Conservation (phyloP, 2,329 filamentous ascomycete genomes). For the Colletotrichum spaethianum region DNA sequence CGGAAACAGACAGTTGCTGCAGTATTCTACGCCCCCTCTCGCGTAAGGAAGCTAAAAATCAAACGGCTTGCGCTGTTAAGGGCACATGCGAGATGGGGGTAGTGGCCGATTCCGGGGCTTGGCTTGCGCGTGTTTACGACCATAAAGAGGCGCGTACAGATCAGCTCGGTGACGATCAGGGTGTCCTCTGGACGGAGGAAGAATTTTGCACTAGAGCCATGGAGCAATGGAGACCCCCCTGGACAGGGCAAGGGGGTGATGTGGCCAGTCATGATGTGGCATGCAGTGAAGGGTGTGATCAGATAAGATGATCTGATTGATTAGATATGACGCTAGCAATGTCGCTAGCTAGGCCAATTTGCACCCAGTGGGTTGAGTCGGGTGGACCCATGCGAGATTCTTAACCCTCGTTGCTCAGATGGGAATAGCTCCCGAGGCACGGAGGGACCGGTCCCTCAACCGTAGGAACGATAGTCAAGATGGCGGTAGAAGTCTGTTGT, state of each 20-base stretch:
- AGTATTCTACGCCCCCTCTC: neutral
- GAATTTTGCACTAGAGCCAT: constrained; percentile 28
- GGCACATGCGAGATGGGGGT: constrained; percentile 7
- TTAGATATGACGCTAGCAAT: constrained; percentile 39
- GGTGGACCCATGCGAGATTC: constrained; percentile 1
- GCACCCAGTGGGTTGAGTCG: constrained; percentile 11
- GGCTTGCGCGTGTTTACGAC: constrained; percentile 15
- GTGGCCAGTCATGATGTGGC: constrained; percentile 24
- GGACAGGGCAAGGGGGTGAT: constrained; percentile 26
- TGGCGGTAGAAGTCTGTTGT: neutral
- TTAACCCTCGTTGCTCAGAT: constrained; percentile 7
- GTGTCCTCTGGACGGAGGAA: constrained; percentile 20
- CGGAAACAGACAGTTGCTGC: neutral
- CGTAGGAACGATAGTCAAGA: neutral
- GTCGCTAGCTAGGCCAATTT: constrained; percentile 33
- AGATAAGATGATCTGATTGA: constrained; percentile 42
- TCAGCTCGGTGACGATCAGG: constrained; percentile 17
- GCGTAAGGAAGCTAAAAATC: constrained; percentile 5
- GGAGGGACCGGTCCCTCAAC: neutral
- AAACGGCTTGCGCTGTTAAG: neutral
- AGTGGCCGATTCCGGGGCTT: constrained; percentile 34
- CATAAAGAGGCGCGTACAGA: constrained; percentile 22
- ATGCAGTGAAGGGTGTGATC: constrained; percentile 34
- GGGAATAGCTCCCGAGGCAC: constrained; percentile 6
- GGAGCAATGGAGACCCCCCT: constrained; percentile 2